Percentiles rank a stretch among this genome's conserved stretches.
These are phyloP conservation scores for Penstemon newberryi DNA, from an alignment of 257 asterid genomes.

Conservation along the genomic window DNA sequence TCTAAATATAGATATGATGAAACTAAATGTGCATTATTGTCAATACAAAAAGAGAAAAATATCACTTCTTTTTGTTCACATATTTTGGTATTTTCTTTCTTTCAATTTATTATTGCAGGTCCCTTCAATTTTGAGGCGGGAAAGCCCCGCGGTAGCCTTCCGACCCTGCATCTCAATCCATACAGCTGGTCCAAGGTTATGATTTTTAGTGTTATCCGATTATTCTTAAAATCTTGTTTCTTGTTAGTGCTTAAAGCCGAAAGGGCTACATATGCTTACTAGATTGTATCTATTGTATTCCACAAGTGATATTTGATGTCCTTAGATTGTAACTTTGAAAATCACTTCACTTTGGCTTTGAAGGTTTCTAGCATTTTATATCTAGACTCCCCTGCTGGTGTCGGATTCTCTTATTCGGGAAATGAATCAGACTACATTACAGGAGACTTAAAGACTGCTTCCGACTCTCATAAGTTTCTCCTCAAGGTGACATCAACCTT, in stretches of 20 bases:
- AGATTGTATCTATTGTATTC: background rate
- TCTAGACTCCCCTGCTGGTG: conserved; percentile 95
- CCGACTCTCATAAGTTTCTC: conserved; percentile 76
- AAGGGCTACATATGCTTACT: background rate
- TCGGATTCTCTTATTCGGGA: conserved; percentile 78
- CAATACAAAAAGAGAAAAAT: background rate
- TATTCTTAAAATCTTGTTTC: background rate
- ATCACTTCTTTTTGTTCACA: conserved; percentile 4
- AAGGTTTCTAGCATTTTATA: conserved; percentile 80
- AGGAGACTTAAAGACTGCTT: conserved; percentile 80
- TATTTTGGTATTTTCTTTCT: conserved; percentile 7
- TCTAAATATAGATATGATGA: background rate
- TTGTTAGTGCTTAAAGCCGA: background rate
- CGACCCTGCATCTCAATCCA: conserved; percentile 80
- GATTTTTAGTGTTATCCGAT: conserved; percentile 17
- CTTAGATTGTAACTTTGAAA: background rate
- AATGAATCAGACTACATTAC: conserved; percentile 68
- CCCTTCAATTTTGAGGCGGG: conserved; percentile 87
- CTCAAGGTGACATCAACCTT: conserved; percentile 56
- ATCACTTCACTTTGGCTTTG: background rate
- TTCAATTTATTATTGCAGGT: conserved; percentile 45
- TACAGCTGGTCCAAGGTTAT: conserved; percentile 95
- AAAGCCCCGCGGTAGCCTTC: conserved; percentile 54
- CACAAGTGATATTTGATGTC: background rate
- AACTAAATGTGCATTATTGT: background rate